Percentiles rank a stretch among this genome's conserved stretches.
phyloP scores from a whole-genome alignment of 1,284 basidiomycete genomes.

The Kalmanozyma brasiliensis region DNA sequence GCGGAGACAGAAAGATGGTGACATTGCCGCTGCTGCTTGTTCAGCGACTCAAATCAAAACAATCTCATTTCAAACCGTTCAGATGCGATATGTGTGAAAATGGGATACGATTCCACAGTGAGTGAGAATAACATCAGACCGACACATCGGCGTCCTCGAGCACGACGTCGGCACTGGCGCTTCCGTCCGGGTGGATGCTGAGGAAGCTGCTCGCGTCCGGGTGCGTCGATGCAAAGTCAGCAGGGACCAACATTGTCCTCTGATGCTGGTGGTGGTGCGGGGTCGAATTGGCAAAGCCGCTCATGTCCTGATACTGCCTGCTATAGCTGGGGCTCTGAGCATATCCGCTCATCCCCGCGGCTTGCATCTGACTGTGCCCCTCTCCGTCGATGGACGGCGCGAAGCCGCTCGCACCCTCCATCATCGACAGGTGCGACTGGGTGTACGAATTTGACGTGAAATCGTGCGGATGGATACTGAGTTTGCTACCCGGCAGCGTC shows the following conservation, averaged over 20 bases:
- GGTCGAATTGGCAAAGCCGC: slow-evolving; percentile 10
- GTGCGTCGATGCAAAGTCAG: slow-evolving; percentile 28
- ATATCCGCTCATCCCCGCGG: slow-evolving; percentile 1
- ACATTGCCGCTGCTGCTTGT: neutral
- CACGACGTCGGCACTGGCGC: slow-evolving; percentile 13
- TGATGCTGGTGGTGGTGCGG: slow-evolving; percentile 5
- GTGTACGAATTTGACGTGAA: slow-evolving; percentile 12
- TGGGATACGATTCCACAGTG: neutral
- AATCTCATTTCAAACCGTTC: too few species aligned
- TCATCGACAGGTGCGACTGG: slow-evolving; percentile 22
- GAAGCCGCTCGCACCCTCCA: neutral
- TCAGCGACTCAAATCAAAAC: too few species aligned
- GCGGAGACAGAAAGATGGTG: too few species aligned
- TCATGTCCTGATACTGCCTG: slow-evolving; percentile 8
- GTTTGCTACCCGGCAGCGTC: slow-evolving; percentile 28
- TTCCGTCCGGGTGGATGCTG: slow-evolving; percentile 12
- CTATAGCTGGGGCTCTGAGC: neutral
- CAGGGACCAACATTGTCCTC: slow-evolving; percentile 10
- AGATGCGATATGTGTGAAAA: too few species aligned
- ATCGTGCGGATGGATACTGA: slow-evolving; percentile 21
- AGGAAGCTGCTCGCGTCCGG: slow-evolving; percentile 26
- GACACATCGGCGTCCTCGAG: slow-evolving; percentile 27
- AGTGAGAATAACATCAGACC: neutral
- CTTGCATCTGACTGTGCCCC: neutral
- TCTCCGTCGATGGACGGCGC: too few species aligned